A percentile compares a stretch with the other conserved stretches of the same genome.
Evolutionary conservation across 73 alveolate genomes (phyloP).

Genomic region (Durusdinium trenchii): DNA sequence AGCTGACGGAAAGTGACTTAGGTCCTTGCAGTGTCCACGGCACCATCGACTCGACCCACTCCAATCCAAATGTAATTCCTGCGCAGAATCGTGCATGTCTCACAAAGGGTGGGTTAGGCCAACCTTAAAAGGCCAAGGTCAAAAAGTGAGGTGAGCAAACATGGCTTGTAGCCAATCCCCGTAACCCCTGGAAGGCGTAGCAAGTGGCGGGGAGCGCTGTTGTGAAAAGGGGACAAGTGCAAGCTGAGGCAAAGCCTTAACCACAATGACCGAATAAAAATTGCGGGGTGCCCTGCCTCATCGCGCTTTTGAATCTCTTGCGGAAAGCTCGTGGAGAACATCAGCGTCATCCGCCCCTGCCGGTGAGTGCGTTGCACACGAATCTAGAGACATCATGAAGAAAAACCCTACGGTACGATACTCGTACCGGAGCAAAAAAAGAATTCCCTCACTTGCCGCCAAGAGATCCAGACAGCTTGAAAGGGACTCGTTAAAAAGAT

Average conservation of each 20-base stretch:
- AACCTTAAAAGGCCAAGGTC: no score
- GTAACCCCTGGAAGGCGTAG: not conserved
- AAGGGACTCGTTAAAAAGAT: no score
- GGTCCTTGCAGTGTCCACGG: conserved; percentile 54
- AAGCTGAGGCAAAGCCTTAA: no score
- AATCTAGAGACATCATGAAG: no score
- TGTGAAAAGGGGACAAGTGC: not conserved
- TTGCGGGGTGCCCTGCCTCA: not conserved
- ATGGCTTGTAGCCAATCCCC: no score
- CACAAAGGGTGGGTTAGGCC: not conserved
- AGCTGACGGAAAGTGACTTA: no score
- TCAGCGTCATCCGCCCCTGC: conserved; percentile 79
- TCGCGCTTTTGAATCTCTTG: conserved; percentile 82
- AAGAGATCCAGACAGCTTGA: no score
- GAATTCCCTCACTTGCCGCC: not conserved
- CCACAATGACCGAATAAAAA: not conserved
- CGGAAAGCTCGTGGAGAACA: conserved; percentile 79
- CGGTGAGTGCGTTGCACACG: no score
- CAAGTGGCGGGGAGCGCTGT: not conserved
- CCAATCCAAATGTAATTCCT: conserved; percentile 91
- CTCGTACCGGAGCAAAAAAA: not conserved
- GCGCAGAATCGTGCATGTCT: not conserved
- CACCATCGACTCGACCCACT: conserved; percentile 81
- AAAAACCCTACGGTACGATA: not conserved
- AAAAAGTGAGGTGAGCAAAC: no score